Evolutionary conservation across 257 asterid species (phyloP).

Genomic region (Solanum bulbocastanum): DNA sequence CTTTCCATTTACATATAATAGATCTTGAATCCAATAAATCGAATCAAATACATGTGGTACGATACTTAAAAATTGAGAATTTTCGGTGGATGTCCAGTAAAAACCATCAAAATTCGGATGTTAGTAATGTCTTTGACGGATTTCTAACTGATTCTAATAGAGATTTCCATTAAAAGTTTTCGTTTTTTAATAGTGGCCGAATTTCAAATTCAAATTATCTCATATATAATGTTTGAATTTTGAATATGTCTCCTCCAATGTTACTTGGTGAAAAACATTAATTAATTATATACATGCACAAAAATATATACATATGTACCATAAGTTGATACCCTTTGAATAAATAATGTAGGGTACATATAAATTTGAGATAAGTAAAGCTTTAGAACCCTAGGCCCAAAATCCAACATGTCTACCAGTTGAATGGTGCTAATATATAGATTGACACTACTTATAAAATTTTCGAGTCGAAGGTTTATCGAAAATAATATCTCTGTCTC

Average conservation of each 20-base stretch:
- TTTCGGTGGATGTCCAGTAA: fast-evolving
- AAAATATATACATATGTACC: neutral
- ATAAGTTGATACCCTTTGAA: neutral
- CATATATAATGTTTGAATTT: neutral
- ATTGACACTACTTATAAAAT: neutral
- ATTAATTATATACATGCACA: neutral
- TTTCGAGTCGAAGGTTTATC: neutral
- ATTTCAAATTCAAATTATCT: neutral
- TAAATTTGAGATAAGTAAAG: neutral
- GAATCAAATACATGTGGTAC: neutral
- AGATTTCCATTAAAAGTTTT: neutral
- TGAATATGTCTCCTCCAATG: neutral
- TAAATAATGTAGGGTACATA: neutral
- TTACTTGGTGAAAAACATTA: neutral
- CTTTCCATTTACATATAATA: neutral
- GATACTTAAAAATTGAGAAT: neutral
- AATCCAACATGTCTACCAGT: neutral
- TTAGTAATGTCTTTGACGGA: neutral
- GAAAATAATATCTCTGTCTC: too few species aligned
- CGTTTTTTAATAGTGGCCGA: neutral
- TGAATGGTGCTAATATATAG: neutral
- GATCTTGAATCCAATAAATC: neutral
- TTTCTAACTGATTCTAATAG: neutral
- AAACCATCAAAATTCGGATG: neutral
- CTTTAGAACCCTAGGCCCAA: neutral